Evolutionary conservation across 148 eudicot genomes (phyloP), one percentile per base, ranked within the genome.

Genomic region (Rhododendron mucronatum): DNA sequence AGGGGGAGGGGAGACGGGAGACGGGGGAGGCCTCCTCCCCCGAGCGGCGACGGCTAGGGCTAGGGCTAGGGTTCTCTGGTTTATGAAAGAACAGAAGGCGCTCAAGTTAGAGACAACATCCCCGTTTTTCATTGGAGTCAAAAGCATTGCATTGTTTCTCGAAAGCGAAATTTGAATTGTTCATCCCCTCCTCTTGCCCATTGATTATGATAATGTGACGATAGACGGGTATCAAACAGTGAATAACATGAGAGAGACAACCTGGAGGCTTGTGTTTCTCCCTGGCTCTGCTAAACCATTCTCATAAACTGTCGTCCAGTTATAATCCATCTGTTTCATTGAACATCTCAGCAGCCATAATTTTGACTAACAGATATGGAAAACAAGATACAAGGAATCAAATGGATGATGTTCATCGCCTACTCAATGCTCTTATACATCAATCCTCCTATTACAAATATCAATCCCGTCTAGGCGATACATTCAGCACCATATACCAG

Each of bases 401-500:
- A 71, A 84, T 48, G 44, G 50, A 71, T 71, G 65, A n/a, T 26
- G 9, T 65, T 30, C 41, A 47, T 33, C 26, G 28, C 77, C 44
- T 55, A 45, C 12, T 26, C 71, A 78, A 37, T 37, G 39, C 39
- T 37, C 39, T 37, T 37, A 37, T 37, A 37, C 39, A 37, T 37
- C 39, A 37, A 3, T 1, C 39, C 15, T 8, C 21, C 20, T 20
- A 10, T 7, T 10, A 30, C 69, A 48, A 50, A 18, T 15, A 82
- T 85, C 48, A 83, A 82, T 79, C 80, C 14, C 57, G 33, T 41
- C 76, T 65, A 33, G 44, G 82, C 44, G 88, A 48, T 88, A 78
- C 90, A 86, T 87, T 94, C n/a, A 93, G 90, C 74, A 91, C 88
- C 89, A 91, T 90, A 86, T 89, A 82, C 96, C 92, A 21, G 94